Evolutionary conservation across 768 basidiomycete species (phyloP).

Genomic region (Lactarius deliciosus): DNA sequence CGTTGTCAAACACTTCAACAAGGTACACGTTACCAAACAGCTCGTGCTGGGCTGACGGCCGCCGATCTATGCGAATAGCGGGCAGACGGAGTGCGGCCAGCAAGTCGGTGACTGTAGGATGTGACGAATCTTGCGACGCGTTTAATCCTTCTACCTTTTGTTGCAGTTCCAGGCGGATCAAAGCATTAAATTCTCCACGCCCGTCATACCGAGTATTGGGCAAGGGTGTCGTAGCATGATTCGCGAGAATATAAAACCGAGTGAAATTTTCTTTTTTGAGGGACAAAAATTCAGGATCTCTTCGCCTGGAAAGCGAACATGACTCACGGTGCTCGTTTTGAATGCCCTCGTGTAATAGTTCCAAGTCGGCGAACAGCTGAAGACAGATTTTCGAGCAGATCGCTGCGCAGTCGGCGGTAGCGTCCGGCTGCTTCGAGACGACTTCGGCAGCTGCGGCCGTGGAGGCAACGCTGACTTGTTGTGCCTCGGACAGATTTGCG

Average conservation of each 20-base stretch:
- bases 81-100: slow-evolving; percentile 44
- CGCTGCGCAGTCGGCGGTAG: slow-evolving; percentile 54
- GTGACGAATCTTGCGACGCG: slow-evolving; percentile 17
- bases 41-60: slow-evolving; percentile 48
- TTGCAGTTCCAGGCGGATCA: slow-evolving; percentile 40
- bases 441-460: slow-evolving; percentile 69
- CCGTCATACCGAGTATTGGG: slow-evolving; percentile 30
- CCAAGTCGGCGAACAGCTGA: slow-evolving; percentile 58
- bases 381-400: slow-evolving; percentile 71
- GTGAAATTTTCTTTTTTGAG: slow-evolving; percentile 57
- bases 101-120: slow-evolving; percentile 32
- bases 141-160: slow-evolving; percentile 2
- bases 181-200: slow-evolving; percentile 35
- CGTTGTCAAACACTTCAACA: slow-evolving; percentile 49
- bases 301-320: not conserved
- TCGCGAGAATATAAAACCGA: slow-evolving; percentile 61
- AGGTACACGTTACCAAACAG: slow-evolving; percentile 66
- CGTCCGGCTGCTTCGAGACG: slow-evolving; percentile 42
- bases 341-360: slow-evolving; percentile 59
- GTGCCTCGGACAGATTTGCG: slow-evolving; percentile 51
- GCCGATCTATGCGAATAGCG: slow-evolving; percentile 59
- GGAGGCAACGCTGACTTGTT: slow-evolving; percentile 58
- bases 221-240: slow-evolving; percentile 36
- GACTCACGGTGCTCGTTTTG: slow-evolving; percentile 57
- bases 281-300: not conserved